Base-by-base conservation (phyloP, 1,284 basidiomycete genomes). In the Rhodotorula sp. region DNA sequence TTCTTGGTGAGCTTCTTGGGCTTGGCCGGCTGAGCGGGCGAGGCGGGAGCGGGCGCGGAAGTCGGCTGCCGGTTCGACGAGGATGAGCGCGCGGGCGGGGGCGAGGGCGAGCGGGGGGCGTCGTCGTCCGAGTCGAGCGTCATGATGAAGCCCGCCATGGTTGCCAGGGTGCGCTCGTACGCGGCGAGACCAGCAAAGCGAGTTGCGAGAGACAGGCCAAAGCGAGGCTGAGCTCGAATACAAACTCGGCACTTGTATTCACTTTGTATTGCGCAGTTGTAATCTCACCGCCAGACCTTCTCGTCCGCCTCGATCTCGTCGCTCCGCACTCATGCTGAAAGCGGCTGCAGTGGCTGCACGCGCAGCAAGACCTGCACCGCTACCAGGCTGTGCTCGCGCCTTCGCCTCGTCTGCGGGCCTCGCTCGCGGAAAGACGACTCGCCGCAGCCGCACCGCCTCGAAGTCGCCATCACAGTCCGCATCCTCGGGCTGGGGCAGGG, bases 81-180 rank as follows among this genome's bases (percentile, higher is more conserved):
- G 7, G 12, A 13, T 0, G 56, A 21, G 34, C 10, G 27, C 14
- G 34, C 67, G 46, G 49, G 55, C 78, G 70, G 69, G 27, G 56
- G 76, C 77, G 64, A 73, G 60, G 64, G 68, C 62, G 70, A 73
- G 58, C 65, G 72, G 48, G 67, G 70, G 16, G 69, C 86, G 79
- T 92, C 91, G 41, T 84, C 84, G 77, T 91, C 91, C 46, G 91
- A 92, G 76, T 91, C 90, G 68, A 93, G 85, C 0, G 91, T 93
- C 87, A 90, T 87, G 60, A 92, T 84, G 82, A 90, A 90, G 80
- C 91, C 89, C n/a, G 81, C 77, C 66, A 77, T 79, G 48, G 16
- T 60, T 17, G 48, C 21, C n/a, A n/a, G 55, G 21, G 27, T 17
- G 53, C n/a, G 25, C 25, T 27, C 34, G 34, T 14, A 27, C 16